Evolutionary conservation across 768 basidiomycete species (phyloP).

Genomic region (Boletus patriciae): DNA sequence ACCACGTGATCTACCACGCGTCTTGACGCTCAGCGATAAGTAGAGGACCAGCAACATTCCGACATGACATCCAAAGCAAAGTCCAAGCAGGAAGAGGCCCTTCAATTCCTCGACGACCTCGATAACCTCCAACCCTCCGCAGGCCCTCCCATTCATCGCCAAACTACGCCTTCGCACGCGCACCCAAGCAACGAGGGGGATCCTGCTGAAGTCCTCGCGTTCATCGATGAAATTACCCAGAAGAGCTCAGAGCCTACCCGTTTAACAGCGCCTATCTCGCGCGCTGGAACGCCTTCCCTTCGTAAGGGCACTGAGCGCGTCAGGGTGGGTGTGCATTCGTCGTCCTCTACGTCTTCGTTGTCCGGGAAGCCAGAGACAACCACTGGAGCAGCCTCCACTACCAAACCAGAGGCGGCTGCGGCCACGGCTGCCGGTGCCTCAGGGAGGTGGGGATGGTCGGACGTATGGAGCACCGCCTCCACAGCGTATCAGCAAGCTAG

Average conservation of each 20-base stretch:
- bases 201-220: conserved; percentile 82
- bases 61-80: conserved; percentile 52
- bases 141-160: conserved; percentile 26
- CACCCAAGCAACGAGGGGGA: conserved; percentile 54
- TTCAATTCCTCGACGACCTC: conserved; percentile 91
- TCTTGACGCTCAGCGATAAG: background rate
- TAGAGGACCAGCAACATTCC: background rate
- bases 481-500: conserved; percentile 85
- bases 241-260: conserved; percentile 81
- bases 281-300: conserved; percentile 68
- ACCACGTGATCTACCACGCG: conserved; percentile 18
- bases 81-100: conserved; percentile 84
- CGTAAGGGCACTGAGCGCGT: conserved; percentile 79
- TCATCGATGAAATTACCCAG: conserved; percentile 93
- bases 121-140: conserved; percentile 67
- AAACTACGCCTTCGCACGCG: conserved; percentile 18
- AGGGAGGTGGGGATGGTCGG: conserved; percentile 78
- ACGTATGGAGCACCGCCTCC: conserved; percentile 86
- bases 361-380: conserved; percentile 28
- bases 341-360: conserved; percentile 47
- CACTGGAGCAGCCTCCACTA: conserved; percentile 27
- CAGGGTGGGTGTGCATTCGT: conserved; percentile 51
- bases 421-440: conserved; percentile 11
- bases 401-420: conserved; percentile 21
- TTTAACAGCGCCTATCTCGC: conserved; percentile 51